phyloP scores from a whole-genome alignment of 805 yeast genomes.

The Sungouiella blattae region DNA sequence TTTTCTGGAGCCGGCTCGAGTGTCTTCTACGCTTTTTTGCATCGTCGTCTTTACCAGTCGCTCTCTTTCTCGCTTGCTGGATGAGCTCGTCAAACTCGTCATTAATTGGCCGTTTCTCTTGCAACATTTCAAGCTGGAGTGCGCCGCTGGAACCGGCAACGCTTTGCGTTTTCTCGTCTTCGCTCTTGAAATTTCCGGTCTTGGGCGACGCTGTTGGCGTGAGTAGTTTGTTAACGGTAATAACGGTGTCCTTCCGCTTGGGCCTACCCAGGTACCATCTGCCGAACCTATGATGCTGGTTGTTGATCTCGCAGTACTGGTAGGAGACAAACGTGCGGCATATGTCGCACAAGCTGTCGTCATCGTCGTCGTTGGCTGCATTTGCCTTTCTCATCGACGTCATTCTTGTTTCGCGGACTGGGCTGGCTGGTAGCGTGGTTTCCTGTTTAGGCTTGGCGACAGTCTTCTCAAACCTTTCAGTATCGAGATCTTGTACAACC shows the following conservation, averaged over 20 bases:
- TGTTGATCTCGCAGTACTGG: slow-evolving; percentile 43
- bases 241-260: slow-evolving; percentile 1
- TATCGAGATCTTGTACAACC: slow-evolving; percentile 17
- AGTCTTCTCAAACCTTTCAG: slow-evolving; percentile 16
- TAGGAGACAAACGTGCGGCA: slow-evolving; percentile 49
- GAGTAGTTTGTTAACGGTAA: slow-evolving; percentile 23
- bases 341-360: slow-evolving; percentile 45
- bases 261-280: slow-evolving; percentile 14
- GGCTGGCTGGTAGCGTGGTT: not conserved
- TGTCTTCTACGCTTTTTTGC: not conserved
- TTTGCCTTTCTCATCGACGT: not conserved
- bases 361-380: slow-evolving; percentile 31
- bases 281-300: slow-evolving; percentile 18
- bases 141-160: slow-evolving; percentile 10
- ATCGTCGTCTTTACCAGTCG: slow-evolving; percentile 5
- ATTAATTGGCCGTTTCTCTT: slow-evolving; percentile 5
- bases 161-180: slow-evolving; percentile 3
- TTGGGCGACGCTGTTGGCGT: slow-evolving; percentile 40
- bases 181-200: slow-evolving; percentile 5
- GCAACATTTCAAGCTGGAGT: slow-evolving; percentile 5
- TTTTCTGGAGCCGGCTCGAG: slow-evolving; percentile 1
- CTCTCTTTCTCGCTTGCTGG: slow-evolving; percentile 12
- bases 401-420: slow-evolving; percentile 1
- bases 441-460: slow-evolving; percentile 2
- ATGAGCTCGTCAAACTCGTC: slow-evolving; percentile 14